Evolutionary conservation across 2,329 filamentous ascomycete species (phyloP).

Genomic region (Alternaria hordeiaustralica): DNA sequence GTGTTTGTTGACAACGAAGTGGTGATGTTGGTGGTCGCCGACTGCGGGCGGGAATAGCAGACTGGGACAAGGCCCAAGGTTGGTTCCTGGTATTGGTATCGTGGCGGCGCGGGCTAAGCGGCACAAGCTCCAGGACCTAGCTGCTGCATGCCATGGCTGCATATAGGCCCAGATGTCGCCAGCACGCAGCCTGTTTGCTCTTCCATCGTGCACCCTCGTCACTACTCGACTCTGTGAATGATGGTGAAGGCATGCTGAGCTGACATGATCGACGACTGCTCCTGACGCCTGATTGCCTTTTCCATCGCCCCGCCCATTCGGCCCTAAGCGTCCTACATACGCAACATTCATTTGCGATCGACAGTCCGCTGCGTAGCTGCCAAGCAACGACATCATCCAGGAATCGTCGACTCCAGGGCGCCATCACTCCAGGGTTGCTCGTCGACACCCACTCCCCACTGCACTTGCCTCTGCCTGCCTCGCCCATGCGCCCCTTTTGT

Average conservation of each 20-base stretch:
- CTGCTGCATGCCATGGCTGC: conserved; percentile 20
- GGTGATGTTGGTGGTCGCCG: neutral
- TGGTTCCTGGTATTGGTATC: conserved; percentile 17
- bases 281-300: conserved; percentile 14
- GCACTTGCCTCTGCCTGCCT: conserved; percentile 8
- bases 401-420: conserved; percentile 1
- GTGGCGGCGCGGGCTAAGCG: conserved; percentile 21
- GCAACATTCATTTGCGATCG: conserved; percentile 21
- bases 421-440: conserved; percentile 28
- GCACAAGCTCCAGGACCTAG: conserved; percentile 25
- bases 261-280: conserved; percentile 14
- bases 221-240: neutral
- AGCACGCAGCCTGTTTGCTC: conserved; percentile 6
- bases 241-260: conserved; percentile 17
- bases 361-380: conserved; percentile 11
- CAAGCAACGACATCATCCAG: conserved; percentile 37
- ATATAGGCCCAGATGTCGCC: conserved; percentile 13
- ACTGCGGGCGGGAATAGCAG: conserved; percentile 1
- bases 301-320: conserved; percentile 24
- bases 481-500: conserved; percentile 17
- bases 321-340: conserved; percentile 21
- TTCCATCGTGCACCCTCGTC: neutral
- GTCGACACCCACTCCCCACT: conserved; percentile 11
- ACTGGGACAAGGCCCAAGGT: neutral
- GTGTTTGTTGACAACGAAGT: conserved; percentile 3